Conservation (phyloP, 1,284 basidiomycete species). For the Cutaneotrichosporon dermatis region DNA sequence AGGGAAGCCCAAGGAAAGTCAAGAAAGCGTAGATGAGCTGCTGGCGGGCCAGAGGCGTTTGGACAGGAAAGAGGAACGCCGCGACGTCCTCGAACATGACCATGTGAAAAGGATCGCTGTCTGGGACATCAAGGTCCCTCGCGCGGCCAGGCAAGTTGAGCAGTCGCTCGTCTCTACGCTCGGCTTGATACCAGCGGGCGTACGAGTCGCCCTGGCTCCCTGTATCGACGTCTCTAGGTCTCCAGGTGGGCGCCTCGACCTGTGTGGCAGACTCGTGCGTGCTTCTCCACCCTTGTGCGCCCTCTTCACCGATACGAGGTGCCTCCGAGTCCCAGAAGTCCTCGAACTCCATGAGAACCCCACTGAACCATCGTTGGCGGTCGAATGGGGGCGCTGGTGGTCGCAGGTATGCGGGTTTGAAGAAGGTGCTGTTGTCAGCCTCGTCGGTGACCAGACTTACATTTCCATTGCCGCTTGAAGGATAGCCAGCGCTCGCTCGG, state of each 20-base stretch:
- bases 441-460: slow-evolving; percentile 16
- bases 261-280: slow-evolving; percentile 12
- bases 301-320: slow-evolving; percentile 51
- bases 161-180: slow-evolving; percentile 54
- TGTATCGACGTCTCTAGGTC: slow-evolving; percentile 46
- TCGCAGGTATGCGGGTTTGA: slow-evolving; percentile 36
- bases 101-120: slow-evolving; percentile 65
- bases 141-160: slow-evolving; percentile 59
- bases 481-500: slow-evolving; percentile 51
- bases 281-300: slow-evolving; percentile 48
- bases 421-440: slow-evolving; percentile 44
- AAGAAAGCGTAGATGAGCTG: slow-evolving; percentile 72
- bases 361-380: slow-evolving; percentile 25
- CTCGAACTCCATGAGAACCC: slow-evolving; percentile 47
- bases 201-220: slow-evolving; percentile 57
- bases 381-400: slow-evolving; percentile 15
- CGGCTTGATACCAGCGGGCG: slow-evolving; percentile 63
- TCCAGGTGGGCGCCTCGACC: background rate
- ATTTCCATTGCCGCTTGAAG: slow-evolving; percentile 54
- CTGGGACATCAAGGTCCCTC: slow-evolving; percentile 53
- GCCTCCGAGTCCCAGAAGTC: slow-evolving; percentile 53
- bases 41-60: slow-evolving; percentile 55
- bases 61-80: slow-evolving; percentile 62
- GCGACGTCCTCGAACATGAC: slow-evolving; percentile 77
- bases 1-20: slow-evolving; percentile 65